Percentiles rank a stretch among this genome's conserved stretches.
Evolutionary conservation across 305 asterid genomes (phyloP).

Genomic region (Ilex paraguariensis): DNA sequence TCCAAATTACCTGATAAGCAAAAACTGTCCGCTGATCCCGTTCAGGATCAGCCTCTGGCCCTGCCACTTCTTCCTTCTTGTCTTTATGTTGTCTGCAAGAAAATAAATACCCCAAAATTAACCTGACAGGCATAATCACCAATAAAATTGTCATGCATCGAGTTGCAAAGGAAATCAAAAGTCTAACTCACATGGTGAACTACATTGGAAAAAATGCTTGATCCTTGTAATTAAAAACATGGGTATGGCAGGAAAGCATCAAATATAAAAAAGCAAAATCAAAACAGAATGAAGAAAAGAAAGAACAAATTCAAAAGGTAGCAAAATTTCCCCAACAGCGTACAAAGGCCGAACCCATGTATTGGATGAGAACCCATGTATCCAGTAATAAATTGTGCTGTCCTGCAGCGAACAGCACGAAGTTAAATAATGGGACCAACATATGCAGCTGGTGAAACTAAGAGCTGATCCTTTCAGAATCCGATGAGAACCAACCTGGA

Average conservation of each 20-base stretch:
- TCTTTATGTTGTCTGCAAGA: slow-evolving; percentile 55
- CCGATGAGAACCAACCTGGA: slow-evolving; percentile 59
- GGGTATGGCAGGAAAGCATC: background rate
- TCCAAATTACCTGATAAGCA: slow-evolving; percentile 62
- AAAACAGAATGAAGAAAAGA: slow-evolving; percentile 12
- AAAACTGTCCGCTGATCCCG: slow-evolving; percentile 75
- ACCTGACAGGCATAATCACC: too few relatives aligned
- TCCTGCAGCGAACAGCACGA: slow-evolving; percentile 67
- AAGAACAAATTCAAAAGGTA: slow-evolving; percentile 37
- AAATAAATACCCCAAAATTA: slow-evolving; percentile 11
- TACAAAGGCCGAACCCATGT: slow-evolving; percentile 47
- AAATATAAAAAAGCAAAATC: too few relatives aligned
- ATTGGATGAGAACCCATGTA: slow-evolving; percentile 12
- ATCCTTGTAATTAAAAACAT: slow-evolving; percentile 9
- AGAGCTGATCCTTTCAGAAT: slow-evolving; percentile 38
- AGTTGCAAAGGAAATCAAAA: too few relatives aligned
- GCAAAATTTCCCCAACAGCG: slow-evolving; percentile 45
- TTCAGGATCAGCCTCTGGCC: slow-evolving; percentile 67
- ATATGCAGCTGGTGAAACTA: slow-evolving; percentile 37
- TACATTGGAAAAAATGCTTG: slow-evolving; percentile 15
- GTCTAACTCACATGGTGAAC: too few relatives aligned
- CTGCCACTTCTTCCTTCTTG: slow-evolving; percentile 51
- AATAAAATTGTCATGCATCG: too few relatives aligned
- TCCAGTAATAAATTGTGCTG: background rate
- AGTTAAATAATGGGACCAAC: slow-evolving; percentile 46